Conservation (phyloP, 192 early-diverging fungal species). For the Jimgerdemannia lactiflua region DNA sequence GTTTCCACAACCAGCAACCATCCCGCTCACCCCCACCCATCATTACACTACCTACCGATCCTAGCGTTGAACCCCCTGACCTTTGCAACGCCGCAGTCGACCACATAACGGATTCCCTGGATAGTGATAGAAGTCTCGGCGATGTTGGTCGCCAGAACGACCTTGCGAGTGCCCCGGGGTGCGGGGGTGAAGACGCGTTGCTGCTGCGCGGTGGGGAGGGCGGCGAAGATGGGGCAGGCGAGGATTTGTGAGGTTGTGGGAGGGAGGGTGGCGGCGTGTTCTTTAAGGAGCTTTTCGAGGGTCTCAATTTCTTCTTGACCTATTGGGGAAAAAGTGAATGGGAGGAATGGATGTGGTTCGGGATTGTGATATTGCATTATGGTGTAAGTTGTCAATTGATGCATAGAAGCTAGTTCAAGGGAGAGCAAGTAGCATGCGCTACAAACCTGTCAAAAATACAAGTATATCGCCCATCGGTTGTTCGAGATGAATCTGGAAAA, state of each 20-base stretch:
- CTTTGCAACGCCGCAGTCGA: slow-evolving; percentile 94
- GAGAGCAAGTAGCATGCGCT: too few species aligned
- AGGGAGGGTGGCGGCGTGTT: slow-evolving; percentile 63
- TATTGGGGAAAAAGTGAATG: neutral
- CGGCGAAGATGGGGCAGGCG: slow-evolving; percentile 90
- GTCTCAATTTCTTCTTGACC: slow-evolving; percentile 95
- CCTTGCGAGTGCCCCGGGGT: slow-evolving; percentile 83
- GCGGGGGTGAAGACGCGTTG: slow-evolving; percentile 86
- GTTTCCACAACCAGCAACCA: neutral
- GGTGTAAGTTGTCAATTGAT: too few species aligned
- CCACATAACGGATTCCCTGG: slow-evolving; percentile 88
- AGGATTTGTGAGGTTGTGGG: slow-evolving; percentile 53
- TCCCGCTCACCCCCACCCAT: neutral
- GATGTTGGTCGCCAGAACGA: slow-evolving; percentile 96
- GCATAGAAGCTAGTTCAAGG: too few species aligned
- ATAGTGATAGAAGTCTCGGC: slow-evolving; percentile 99
- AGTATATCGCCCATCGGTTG: slow-evolving; percentile 88
- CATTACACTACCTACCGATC: slow-evolving; percentile 47
- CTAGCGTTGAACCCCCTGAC: slow-evolving; percentile 85
- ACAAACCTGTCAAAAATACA: slow-evolving; percentile 80
- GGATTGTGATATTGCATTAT: too few species aligned
- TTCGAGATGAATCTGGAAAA: slow-evolving; percentile 88
- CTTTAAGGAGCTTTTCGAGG: slow-evolving; percentile 77
- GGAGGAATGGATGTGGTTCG: too few species aligned
- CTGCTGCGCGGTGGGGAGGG: slow-evolving; percentile 87